These are phyloP conservation scores for Tetrapisispora taiwanensis DNA, from an alignment of 805 yeast species.

Conservation along the genomic window DNA sequence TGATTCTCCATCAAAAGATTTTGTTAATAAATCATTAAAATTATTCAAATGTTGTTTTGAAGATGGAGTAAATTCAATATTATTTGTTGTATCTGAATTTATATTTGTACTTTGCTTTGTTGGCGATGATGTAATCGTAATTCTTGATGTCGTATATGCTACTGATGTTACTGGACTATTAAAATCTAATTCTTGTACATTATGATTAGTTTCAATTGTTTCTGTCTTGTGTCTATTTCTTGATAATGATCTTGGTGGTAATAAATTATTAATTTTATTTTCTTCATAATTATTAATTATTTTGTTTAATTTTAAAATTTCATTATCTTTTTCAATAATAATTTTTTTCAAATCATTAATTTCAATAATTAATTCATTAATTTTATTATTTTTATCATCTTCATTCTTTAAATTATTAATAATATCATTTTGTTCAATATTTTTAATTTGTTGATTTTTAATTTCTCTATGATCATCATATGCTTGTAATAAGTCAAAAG, in stretches of 20 bases:
- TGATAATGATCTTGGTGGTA: not conserved
- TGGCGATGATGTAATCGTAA: slow-evolving; percentile 27
- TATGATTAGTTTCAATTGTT: not conserved
- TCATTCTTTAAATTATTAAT: not conserved
- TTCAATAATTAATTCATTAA: not conserved
- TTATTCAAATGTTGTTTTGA: slow-evolving; percentile 20
- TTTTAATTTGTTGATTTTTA: slow-evolving; percentile 1
- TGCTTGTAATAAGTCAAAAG: slow-evolving; percentile 2
- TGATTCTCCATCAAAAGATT: slow-evolving; percentile 10
- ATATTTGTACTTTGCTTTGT: slow-evolving; percentile 4
- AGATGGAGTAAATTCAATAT: slow-evolving; percentile 21
- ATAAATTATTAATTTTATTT: not conserved
- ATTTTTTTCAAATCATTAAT: not conserved
- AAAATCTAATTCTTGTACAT: not conserved
- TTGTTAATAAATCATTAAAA: slow-evolving; percentile 20
- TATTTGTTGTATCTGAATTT: not conserved
- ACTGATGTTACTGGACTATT: slow-evolving; percentile 27
- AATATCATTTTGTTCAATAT: slow-evolving; percentile 1
- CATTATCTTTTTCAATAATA: not conserved
- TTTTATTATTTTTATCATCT: not conserved
- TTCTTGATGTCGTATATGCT: slow-evolving; percentile 29
- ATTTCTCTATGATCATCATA: slow-evolving; percentile 1
- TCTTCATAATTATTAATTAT: not conserved
- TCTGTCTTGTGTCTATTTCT: not conserved
- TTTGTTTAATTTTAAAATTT: not conserved